phyloP scores from a whole-genome alignment of 805 yeast species.

The Vanderwaltozyma yarrowii region DNA sequence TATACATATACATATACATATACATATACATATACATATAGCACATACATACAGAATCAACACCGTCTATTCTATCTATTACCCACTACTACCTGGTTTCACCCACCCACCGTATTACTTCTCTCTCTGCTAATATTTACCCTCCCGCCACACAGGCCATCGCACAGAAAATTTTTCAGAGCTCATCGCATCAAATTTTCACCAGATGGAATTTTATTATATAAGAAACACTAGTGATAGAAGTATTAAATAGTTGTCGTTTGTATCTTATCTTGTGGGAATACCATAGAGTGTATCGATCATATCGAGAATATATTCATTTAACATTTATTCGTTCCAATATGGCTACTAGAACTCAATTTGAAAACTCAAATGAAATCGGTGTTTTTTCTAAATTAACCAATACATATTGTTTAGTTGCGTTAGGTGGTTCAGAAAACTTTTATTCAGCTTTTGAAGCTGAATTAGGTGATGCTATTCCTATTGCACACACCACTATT shows the following conservation, averaged over 20 bases:
- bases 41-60: too few species aligned
- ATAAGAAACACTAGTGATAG: background rate
- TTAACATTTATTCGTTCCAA: background rate
- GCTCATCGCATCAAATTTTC: background rate
- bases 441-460: conserved; percentile 94
- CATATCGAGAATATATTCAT: too few species aligned
- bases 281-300: too few species aligned
- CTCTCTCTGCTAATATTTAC: background rate
- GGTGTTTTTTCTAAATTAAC: conserved; percentile 94
- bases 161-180: background rate
- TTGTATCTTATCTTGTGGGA: background rate
- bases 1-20: background rate
- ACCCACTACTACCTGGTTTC: too few species aligned
- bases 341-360: conserved; percentile 67
- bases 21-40: background rate
- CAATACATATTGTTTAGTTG: conserved; percentile 90
- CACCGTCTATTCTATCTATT: too few species aligned
- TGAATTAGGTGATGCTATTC: conserved; percentile 91
- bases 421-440: conserved; percentile 90
- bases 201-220: too few species aligned
- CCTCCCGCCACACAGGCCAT: background rate
- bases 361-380: conserved; percentile 80
- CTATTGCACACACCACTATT: conserved; percentile 93
- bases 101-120: background rate
- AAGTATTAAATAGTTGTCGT: too few species aligned